Conservation (phyloP, 441 rosid species). For the Lepidium campestre region DNA sequence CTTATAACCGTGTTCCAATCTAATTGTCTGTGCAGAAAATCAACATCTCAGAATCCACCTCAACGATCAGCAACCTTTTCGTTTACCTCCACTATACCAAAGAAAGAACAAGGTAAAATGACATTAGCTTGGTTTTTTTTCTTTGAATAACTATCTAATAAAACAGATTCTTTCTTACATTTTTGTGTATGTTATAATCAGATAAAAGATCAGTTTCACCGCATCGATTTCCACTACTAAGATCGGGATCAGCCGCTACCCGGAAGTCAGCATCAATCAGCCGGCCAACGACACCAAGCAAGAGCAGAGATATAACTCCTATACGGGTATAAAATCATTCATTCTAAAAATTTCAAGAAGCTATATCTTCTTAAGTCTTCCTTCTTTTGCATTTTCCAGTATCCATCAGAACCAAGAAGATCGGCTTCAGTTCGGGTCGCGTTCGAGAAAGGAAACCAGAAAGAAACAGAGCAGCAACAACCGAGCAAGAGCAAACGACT, state of each 20-base stretch:
- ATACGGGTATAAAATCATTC: conserved; percentile 39
- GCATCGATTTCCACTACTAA: conserved; percentile 65
- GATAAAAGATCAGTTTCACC: conserved; percentile 70
- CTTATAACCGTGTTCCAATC: background rate
- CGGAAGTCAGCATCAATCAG: conserved; percentile 51
- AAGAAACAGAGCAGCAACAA: conserved; percentile 45
- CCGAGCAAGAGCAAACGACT: conserved; percentile 90
- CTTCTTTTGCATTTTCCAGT: conserved; percentile 31
- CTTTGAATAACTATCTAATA: background rate
- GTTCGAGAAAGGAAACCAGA: conserved; percentile 48
- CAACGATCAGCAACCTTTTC: conserved; percentile 71
- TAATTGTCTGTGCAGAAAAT: conserved; percentile 41
- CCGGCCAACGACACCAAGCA: conserved; percentile 58
- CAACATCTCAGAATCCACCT: conserved; percentile 60
- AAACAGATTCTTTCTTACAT: background rate
- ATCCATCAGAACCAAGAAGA: conserved; percentile 77
- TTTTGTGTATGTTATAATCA: conserved; percentile 25
- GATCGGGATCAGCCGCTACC: conserved; percentile 60
- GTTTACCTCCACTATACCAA: conserved; percentile 53
- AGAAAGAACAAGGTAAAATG: conserved; percentile 51
- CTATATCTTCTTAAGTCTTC: background rate
- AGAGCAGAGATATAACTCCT: conserved; percentile 65
- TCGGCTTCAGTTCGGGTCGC: conserved; percentile 62
- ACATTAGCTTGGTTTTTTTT: background rate
- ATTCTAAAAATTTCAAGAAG: background rate